Conservation (phyloP, 345 rosid species). For the Salix purpurea region DNA sequence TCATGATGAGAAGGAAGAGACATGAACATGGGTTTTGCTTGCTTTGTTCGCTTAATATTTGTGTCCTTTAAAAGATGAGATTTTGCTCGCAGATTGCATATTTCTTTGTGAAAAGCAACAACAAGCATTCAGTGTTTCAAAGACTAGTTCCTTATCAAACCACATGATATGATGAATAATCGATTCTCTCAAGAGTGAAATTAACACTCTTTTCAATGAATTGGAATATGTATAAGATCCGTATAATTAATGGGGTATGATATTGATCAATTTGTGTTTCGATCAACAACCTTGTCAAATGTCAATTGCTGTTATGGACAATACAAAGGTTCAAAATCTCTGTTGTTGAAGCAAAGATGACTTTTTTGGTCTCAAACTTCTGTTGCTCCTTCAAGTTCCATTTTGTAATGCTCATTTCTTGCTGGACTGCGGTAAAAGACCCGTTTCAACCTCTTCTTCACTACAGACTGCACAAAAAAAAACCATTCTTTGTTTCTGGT, state of each 20-base stretch:
- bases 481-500: not conserved
- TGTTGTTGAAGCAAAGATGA: not conserved
- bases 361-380: not conserved
- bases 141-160: not conserved
- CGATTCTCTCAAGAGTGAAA: not conserved
- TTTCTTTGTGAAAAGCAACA: not conserved
- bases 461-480: not conserved
- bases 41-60: not conserved
- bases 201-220: not conserved
- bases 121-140: not conserved
- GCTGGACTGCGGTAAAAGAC: not conserved
- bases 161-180: not conserved
- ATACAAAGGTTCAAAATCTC: not conserved
- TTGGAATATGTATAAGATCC: not conserved
- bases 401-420: not conserved
- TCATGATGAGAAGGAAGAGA: not conserved
- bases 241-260: not conserved
- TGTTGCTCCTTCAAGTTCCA: not conserved
- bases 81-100: slow-evolving; percentile 2
- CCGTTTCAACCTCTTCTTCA: not conserved
- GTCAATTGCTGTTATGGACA: not conserved
- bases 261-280: not conserved
- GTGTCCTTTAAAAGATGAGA: not conserved
- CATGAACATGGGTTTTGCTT: not conserved
- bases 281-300: not conserved